phyloP scores from a whole-genome alignment of 305 asterid species.

The Ilex paraguariensis region DNA sequence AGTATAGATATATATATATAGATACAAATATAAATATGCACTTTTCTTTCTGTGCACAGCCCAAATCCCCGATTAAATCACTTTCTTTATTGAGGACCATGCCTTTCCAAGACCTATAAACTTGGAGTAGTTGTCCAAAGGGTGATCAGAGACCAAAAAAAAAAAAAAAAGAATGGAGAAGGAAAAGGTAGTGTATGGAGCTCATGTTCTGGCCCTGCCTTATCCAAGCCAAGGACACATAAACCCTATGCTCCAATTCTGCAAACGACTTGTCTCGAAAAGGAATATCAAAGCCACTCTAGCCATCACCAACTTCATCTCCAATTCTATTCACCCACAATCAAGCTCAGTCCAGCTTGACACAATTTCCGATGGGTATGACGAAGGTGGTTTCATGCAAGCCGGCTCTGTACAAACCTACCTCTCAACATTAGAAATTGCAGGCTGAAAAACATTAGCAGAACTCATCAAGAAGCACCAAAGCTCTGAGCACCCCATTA shows the following conservation, averaged over 20 bases:
- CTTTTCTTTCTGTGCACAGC: no score
- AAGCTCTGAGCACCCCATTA: slow-evolving; percentile 22
- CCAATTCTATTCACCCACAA: slow-evolving; percentile 29
- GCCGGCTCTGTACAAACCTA: slow-evolving; percentile 35
- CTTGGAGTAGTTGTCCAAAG: no score
- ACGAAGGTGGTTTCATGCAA: slow-evolving; percentile 47
- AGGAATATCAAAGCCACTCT: slow-evolving; percentile 44
- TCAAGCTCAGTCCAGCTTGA: no score
- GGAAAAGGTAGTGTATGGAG: neutral
- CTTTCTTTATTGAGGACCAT: no score
- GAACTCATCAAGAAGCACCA: slow-evolving; percentile 31
- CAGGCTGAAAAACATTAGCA: slow-evolving; percentile 37
- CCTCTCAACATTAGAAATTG: slow-evolving; percentile 25
- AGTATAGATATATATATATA: no score
- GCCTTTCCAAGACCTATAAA: no score
- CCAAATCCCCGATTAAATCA: no score
- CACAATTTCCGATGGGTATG: slow-evolving; percentile 66
- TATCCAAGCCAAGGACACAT: slow-evolving; percentile 93
- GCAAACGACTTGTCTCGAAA: slow-evolving; percentile 57
- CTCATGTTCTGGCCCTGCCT: slow-evolving; percentile 58
- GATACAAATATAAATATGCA: no score
- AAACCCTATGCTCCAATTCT: slow-evolving; percentile 64
- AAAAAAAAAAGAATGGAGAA: no score
- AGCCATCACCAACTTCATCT: slow-evolving; percentile 54
- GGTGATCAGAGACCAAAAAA: no score